These are phyloP conservation scores for Anisogramma anomala DNA, from an alignment of 2,329 filamentous ascomycete genomes.

Conservation along the genomic window DNA sequence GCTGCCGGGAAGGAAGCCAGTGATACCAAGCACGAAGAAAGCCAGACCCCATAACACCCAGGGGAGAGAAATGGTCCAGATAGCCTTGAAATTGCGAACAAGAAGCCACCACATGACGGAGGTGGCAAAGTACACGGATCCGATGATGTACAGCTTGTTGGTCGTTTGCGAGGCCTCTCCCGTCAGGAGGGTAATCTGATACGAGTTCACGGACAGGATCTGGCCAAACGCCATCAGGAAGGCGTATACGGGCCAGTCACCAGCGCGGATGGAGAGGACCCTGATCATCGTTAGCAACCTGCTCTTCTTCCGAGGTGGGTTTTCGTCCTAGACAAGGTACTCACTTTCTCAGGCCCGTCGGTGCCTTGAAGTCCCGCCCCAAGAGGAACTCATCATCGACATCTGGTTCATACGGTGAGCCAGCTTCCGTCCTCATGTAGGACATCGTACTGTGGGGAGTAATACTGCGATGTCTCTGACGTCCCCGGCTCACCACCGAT, in stretches of 20 bases:
- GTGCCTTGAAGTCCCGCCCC: conserved; percentile 43
- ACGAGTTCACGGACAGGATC: conserved; percentile 54
- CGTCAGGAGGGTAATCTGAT: conserved; percentile 55
- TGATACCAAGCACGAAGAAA: conserved; percentile 50
- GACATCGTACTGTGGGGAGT: conserved; percentile 15
- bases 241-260: conserved; percentile 53
- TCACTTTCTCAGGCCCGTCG: conserved; percentile 42
- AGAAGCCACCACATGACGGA: conserved; percentile 52
- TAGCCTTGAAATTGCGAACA: conserved; percentile 46
- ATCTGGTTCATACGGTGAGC: conserved; percentile 15
- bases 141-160: conserved; percentile 48
- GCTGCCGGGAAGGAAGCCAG: conserved; percentile 37
- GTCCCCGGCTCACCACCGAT: conserved; percentile 17
- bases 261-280: conserved; percentile 39
- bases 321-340: conserved; percentile 11
- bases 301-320: not conserved
- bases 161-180: conserved; percentile 50
- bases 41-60: conserved; percentile 53
- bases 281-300: conserved; percentile 8
- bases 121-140: conserved; percentile 45
- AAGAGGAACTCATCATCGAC: conserved; percentile 37
- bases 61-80: conserved; percentile 45
- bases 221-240: conserved; percentile 51
- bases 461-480: conserved; percentile 17
- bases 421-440: conserved; percentile 14